These are phyloP conservation scores for Fusarium piperis DNA, from an alignment of 2,329 filamentous ascomycete genomes.

Conservation along the genomic window DNA sequence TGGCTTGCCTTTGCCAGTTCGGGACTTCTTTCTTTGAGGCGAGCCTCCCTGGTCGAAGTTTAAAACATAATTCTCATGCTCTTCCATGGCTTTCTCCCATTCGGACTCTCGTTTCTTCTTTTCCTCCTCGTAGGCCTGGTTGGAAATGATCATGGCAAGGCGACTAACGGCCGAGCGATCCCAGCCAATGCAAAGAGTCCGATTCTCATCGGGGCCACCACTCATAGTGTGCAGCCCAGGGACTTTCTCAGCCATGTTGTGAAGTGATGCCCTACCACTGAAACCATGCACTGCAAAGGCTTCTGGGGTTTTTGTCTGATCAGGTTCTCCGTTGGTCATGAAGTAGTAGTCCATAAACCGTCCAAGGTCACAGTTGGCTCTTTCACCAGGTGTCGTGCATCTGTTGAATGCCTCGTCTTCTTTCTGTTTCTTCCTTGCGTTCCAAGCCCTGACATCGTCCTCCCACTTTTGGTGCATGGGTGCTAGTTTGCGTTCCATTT, in stretches of 20 bases:
- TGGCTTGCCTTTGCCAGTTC: background rate
- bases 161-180: background rate
- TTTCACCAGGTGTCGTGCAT: slow-evolving; percentile 4
- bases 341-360: slow-evolving; percentile 17
- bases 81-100: slow-evolving; percentile 1
- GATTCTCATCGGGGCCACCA: background rate
- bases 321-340: slow-evolving; percentile 11
- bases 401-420: background rate
- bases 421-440: background rate
- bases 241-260: background rate
- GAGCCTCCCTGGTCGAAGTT: background rate
- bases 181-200: slow-evolving; percentile 7
- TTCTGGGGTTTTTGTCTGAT: background rate
- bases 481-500: slow-evolving; percentile 5
- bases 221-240: background rate
- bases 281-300: background rate
- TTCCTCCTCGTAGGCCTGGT: background rate
- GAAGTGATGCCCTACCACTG: background rate
- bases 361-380: background rate
- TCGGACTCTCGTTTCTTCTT: background rate
- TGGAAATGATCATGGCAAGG: background rate
- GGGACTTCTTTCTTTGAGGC: background rate
- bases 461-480: slow-evolving; percentile 3
- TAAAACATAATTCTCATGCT: background rate
- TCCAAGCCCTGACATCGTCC: background rate